Conservation (phyloP, 1,284 basidiomycete genomes). For the Bjerkandera adusta region DNA sequence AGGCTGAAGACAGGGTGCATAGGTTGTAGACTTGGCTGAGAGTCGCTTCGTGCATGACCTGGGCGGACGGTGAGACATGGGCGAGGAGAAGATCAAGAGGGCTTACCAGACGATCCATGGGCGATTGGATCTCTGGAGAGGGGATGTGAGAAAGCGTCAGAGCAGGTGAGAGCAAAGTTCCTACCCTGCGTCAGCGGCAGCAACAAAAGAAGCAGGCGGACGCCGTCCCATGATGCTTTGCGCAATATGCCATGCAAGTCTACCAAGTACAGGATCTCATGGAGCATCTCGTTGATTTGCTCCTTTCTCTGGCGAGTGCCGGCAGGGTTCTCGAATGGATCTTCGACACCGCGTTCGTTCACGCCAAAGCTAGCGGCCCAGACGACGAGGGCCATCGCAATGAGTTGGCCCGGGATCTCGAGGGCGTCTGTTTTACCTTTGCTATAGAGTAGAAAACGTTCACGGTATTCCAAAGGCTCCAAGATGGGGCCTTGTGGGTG, state of each 20-base stretch:
- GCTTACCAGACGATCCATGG: conserved; percentile 51
- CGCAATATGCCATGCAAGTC: conserved; percentile 77
- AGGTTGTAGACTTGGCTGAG: conserved; percentile 69
- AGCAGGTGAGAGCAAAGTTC: conserved; percentile 19
- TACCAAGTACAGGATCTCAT: conserved; percentile 73
- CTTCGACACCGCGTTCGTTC: conserved; percentile 65
- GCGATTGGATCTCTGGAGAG: conserved; percentile 36
- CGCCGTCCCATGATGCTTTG: conserved; percentile 84
- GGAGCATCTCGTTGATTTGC: conserved; percentile 55
- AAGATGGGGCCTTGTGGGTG: conserved; percentile 59
- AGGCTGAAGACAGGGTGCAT: conserved; percentile 50
- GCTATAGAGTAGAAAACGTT: conserved; percentile 60
- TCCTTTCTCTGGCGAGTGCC: conserved; percentile 38
- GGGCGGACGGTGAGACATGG: conserved; percentile 9
- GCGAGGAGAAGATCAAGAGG: background rate
- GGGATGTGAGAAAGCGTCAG: conserved; percentile 11
- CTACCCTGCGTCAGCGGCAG: conserved; percentile 81
- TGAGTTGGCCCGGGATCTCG: conserved; percentile 56
- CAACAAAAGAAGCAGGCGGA: conserved; percentile 72
- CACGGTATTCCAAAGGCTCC: conserved; percentile 72
- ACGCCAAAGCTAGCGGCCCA: conserved; percentile 89
- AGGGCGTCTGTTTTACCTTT: conserved; percentile 57
- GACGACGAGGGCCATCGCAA: conserved; percentile 70
- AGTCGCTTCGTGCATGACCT: conserved; percentile 60
- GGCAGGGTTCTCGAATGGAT: conserved; percentile 34